A percentile compares a stretch with the other conserved stretches of the same genome.
phyloP scores from a whole-genome alignment of 1,284 basidiomycete species.

The Tylopilus orsonianus region DNA sequence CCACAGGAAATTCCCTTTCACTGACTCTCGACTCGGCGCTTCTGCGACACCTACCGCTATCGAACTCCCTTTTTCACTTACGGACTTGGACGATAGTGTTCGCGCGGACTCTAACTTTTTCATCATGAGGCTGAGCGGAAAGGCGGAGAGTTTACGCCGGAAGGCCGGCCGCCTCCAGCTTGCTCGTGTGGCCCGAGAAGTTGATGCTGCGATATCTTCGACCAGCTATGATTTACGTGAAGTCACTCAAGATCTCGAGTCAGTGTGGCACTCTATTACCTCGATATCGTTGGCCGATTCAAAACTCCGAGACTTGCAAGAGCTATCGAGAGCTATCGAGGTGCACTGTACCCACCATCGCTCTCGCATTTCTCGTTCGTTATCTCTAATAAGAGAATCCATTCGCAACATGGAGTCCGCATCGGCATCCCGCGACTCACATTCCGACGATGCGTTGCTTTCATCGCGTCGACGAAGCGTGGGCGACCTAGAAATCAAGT shows the following conservation, averaged over 20 bases:
- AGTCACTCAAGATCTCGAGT: constrained; percentile 39
- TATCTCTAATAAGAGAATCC: constrained; percentile 52
- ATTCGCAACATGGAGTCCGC: constrained; percentile 50
- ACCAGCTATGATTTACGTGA: constrained; percentile 40
- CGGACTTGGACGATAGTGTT: constrained; percentile 63
- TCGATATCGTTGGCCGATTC: constrained; percentile 26
- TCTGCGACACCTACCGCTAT: constrained; percentile 34
- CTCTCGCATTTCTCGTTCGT: constrained; percentile 43
- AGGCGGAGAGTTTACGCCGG: constrained; percentile 49
- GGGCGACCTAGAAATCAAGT: constrained; percentile 50
- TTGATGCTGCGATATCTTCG: constrained; percentile 46
- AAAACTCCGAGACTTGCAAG: constrained; percentile 35
- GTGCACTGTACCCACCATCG: constrained; percentile 36
- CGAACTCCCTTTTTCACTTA: constrained; percentile 58
- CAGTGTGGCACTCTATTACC: constrained; percentile 36
- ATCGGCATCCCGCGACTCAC: constrained; percentile 41
- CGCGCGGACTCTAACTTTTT: constrained; percentile 71
- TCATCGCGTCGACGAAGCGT: constrained; percentile 45
- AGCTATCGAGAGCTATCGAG: constrained; percentile 40
- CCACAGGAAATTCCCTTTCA: constrained; percentile 38
- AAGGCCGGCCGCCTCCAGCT: constrained; percentile 50
- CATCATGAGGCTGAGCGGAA: constrained; percentile 59
- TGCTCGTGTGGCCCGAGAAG: constrained; percentile 49
- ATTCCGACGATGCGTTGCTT: constrained; percentile 45
- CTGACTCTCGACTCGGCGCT: constrained; percentile 21